Evolutionary conservation across 1,139 yeast species (phyloP), one percentile per base, ranked within the genome.

Genomic region (Yamadazyma aaseri): DNA sequence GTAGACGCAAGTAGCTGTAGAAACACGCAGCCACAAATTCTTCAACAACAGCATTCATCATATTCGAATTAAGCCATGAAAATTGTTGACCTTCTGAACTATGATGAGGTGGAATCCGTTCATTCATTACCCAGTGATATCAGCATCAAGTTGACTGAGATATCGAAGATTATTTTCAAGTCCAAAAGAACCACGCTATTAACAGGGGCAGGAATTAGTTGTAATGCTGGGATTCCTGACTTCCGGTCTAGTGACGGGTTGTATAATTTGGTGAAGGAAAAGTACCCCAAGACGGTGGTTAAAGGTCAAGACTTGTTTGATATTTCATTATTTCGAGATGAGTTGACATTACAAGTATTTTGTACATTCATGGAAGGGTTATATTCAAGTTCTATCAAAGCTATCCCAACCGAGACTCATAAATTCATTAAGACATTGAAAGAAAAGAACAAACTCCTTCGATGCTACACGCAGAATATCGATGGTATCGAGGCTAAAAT

Each of bases 221-320:
- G 97, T 56, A 87, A 86, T 55, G 97, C 97, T 1, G 97, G 97
- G 0, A 90, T 90, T 36, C 97, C 97, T 1, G 97, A 90, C 56
- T 90, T 90, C 57, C 71, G 97, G 39, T 85, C 95, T 2, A 67
- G 80, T 12, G 79, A 83, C 45, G 97, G 97, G 2, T 70, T 90
- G 16, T 90, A 90, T 62, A 79, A 83, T 43, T 57, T 80, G 61
- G 89, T 82, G 13, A 84, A 82, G 49, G 63, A 65, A 12, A 76
- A 78, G 46, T 75, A 75, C 50, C 86, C 87, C 2, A 71, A 73
- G 34, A 65, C 76, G 6, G 71, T 79, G 5, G 77, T 82, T 26
- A 79, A 76, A 46, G 97, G 98, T 4, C 87, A 86, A 51, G 98
- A 92, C 44, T 71, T 90, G 51, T 90, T 90, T 58, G 98, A 92